Base-by-base conservation (phyloP, 164 flowering plant species). In the Stephania japonica region DNA sequence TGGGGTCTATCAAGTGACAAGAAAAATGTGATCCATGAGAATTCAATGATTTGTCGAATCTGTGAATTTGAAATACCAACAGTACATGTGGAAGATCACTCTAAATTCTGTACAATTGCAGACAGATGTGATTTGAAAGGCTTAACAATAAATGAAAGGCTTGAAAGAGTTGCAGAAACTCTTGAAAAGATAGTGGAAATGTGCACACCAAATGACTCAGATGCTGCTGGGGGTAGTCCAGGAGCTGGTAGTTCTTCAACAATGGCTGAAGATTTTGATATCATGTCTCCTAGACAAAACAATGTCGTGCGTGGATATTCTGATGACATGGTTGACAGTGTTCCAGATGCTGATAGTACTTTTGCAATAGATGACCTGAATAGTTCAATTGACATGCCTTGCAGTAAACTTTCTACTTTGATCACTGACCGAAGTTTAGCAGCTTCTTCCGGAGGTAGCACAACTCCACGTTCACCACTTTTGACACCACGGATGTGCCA, bases 51-150 rank as follows among this genome's bases (percentile, higher is more conserved):
- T 12, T 96, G 99, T 72, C 91, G 99, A 8, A 96, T 96, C 67
- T 96, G 99, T 85, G 98, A 96, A 80, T 89, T 88, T 80, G 94
- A 94, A 83, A 91, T 93, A 76, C 99, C 98, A 25, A 87, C 89
- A 56, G 86, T 92, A 42, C 90, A 88, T 83, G 97, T 94, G 47
- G 98, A 92, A 80, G 91, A 87, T 74, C 99, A 96, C 82, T 96
- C 99, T 72, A 88, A 89, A 79, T 91, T 96, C 70, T 96, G 99
- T 73, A 87, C 97, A 62, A 84, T 93, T 80, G 97, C 94, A 70
- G 97, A 93, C 80, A 89, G 97, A 82, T 93, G 98, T 81, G 99
- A 96, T 80, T 77, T 91, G 72, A 96, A 96, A 80, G 92, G 98
- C 42, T 79, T 91, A 78, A 88, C 85, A n/a, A 82, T 90, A n/a